phyloP scores from a whole-genome alignment of 1,284 basidiomycete species.

The Ganoderma meredithae region DNA sequence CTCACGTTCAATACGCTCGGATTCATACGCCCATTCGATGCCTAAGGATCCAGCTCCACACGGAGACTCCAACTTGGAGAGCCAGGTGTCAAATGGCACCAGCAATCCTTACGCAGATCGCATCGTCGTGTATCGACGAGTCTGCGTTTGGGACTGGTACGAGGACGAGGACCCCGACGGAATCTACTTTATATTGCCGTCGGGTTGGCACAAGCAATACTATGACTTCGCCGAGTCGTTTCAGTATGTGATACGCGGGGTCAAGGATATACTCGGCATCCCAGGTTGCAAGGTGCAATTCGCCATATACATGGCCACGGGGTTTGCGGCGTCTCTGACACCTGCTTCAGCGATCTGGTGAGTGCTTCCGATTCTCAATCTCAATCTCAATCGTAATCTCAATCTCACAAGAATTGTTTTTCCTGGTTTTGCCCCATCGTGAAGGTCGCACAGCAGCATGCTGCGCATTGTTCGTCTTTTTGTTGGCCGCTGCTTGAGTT shows the following conservation, averaged over 20 bases:
- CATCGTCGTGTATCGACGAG: conserved; percentile 59
- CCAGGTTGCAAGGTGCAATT: conserved; percentile 57
- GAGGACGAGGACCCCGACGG: conserved; percentile 57
- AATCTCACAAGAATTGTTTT: no score
- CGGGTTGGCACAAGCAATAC: conserved; percentile 38
- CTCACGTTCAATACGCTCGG: background rate
- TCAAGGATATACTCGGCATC: conserved; percentile 65
- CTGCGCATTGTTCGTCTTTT: background rate
- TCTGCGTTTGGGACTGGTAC: conserved; percentile 81
- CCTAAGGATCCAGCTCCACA: background rate
- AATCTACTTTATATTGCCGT: conserved; percentile 45
- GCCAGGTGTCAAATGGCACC: no score
- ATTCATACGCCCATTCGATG: background rate
- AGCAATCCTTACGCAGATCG: conserved; percentile 9
- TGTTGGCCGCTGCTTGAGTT: no score
- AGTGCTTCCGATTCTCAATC: no score
- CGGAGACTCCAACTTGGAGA: no score
- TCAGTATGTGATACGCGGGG: conserved; percentile 70
- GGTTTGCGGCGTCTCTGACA: conserved; percentile 56
- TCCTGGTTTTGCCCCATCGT: background rate
- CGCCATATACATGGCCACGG: conserved; percentile 52
- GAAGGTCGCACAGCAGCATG: conserved; percentile 9
- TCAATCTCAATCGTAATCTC: no score
- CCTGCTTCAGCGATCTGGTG: conserved; percentile 66
- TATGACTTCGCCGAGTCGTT: background rate